phyloP scores from a whole-genome alignment of 768 basidiomycete species.

The Podaxis carcinomalis region DNA sequence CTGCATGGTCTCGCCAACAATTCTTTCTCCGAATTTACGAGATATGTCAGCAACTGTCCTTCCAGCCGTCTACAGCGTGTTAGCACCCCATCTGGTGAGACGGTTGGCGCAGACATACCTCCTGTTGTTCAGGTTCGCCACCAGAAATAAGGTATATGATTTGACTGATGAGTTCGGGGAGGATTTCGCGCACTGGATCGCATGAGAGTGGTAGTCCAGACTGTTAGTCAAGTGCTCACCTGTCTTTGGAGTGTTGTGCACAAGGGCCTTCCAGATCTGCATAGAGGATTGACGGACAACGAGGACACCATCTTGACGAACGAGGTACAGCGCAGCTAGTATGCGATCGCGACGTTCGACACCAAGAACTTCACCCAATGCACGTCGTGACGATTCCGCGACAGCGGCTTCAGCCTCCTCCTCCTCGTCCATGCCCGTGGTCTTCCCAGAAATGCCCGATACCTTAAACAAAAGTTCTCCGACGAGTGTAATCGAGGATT shows the following conservation, averaged over 20 bases:
- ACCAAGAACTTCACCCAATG: constrained; percentile 85
- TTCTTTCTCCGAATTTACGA: constrained; percentile 92
- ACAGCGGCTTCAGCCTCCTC: constrained; percentile 61
- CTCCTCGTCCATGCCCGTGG: constrained; percentile 71
- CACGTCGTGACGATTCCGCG: constrained; percentile 79
- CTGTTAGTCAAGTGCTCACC: constrained; percentile 37
- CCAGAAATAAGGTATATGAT: constrained; percentile 76
- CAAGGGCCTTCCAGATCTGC: constrained; percentile 97
- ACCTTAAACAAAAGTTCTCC: constrained; percentile 96
- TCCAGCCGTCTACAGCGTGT: constrained; percentile 38
- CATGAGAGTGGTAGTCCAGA: constrained; percentile 3
- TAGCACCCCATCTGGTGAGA: not conserved
- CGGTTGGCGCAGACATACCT: constrained; percentile 44
- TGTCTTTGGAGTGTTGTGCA: constrained; percentile 90
- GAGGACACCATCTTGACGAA: constrained; percentile 88
- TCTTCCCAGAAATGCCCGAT: constrained; percentile 91
- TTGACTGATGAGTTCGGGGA: constrained; percentile 78
- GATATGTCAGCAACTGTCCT: constrained; percentile 86
- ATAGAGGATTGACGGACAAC: constrained; percentile 88
- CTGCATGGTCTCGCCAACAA: constrained; percentile 78
- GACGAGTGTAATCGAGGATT: constrained; percentile 93
- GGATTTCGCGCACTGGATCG: constrained; percentile 75
- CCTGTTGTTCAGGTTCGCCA: constrained; percentile 82
- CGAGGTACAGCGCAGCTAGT: constrained; percentile 85
- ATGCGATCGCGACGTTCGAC: constrained; percentile 87